Conservation (phyloP, 164 flowering plant species). For the Stephania yunnanensis region DNA sequence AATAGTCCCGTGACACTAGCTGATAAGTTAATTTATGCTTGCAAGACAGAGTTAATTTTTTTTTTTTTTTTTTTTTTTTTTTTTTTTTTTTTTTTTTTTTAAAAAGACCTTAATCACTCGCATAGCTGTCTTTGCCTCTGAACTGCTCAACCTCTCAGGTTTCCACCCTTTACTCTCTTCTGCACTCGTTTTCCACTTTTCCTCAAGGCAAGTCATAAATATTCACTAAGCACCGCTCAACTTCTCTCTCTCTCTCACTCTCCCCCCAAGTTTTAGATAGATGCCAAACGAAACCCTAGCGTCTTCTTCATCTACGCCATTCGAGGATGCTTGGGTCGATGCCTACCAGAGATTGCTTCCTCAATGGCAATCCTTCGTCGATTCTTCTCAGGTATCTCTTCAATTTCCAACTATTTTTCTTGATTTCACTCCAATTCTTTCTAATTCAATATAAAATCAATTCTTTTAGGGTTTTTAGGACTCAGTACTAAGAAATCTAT, state of each 20-base stretch:
- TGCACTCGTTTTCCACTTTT: neutral
- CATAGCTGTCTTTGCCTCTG: too few species aligned
- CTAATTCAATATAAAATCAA: neutral
- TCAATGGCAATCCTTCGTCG: slow-evolving; percentile 43
- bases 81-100: too few species aligned
- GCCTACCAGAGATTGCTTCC: slow-evolving; percentile 41
- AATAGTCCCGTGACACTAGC: too few species aligned
- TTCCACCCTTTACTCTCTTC: neutral
- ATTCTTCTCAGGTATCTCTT: slow-evolving; percentile 42
- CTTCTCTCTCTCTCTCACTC: neutral
- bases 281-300: slow-evolving; percentile 44
- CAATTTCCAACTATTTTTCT: neutral
- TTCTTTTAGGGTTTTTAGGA: neutral
- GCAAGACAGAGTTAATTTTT: too few species aligned
- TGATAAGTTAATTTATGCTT: too few species aligned
- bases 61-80: too few species aligned
- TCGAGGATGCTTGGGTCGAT: slow-evolving; percentile 58
- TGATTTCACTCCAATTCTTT: neutral
- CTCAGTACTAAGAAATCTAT: neutral
- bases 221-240: too few species aligned
- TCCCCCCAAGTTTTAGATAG: neutral
- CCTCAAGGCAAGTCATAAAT: too few species aligned
- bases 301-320: slow-evolving; percentile 30
- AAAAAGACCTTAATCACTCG: too few species aligned
- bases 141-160: too few species aligned